These are phyloP conservation scores for Candida ipomoeae DNA, from an alignment of 805 yeast genomes.

Conservation along the genomic window DNA sequence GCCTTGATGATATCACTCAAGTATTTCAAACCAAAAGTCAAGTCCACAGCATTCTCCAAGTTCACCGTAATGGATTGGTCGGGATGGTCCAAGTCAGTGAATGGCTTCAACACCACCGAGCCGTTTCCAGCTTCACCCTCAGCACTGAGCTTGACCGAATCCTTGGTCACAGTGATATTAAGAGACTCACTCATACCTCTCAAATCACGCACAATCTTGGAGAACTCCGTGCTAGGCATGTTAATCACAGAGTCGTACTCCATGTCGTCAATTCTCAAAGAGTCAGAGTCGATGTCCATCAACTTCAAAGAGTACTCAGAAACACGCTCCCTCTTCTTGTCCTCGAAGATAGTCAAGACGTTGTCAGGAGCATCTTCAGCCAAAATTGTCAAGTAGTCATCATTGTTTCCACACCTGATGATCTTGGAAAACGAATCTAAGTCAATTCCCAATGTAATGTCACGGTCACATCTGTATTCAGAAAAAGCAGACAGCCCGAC, in stretches of 20 bases:
- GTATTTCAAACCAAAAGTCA: slow-evolving; percentile 89
- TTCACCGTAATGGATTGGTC: slow-evolving; percentile 71
- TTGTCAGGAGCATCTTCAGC: slow-evolving; percentile 87
- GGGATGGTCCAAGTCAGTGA: slow-evolving; percentile 74
- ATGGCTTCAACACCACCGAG: slow-evolving; percentile 78
- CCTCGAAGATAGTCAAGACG: slow-evolving; percentile 82
- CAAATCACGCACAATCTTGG: slow-evolving; percentile 86
- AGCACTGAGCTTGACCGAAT: slow-evolving; percentile 81
- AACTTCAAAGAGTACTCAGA: slow-evolving; percentile 87
- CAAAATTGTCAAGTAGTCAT: slow-evolving; percentile 80
- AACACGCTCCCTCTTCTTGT: slow-evolving; percentile 82
- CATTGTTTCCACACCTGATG: slow-evolving; percentile 84
- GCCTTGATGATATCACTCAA: slow-evolving; percentile 90
- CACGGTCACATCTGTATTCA: slow-evolving; percentile 93
- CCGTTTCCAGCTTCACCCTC: slow-evolving; percentile 94
- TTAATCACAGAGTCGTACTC: slow-evolving; percentile 82
- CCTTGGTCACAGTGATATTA: slow-evolving; percentile 83
- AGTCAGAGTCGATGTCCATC: slow-evolving; percentile 96
- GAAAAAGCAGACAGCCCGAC: slow-evolving; percentile 86
- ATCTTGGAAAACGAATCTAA: slow-evolving; percentile 83
- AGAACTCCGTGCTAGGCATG: slow-evolving; percentile 84
- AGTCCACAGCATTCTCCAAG: slow-evolving; percentile 79
- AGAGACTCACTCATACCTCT: slow-evolving; percentile 83
- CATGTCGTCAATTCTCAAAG: slow-evolving; percentile 89
- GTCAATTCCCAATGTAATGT: slow-evolving; percentile 87